phyloP scores from a whole-genome alignment of 2,329 filamentous ascomycete genomes.

The Alternaria gaisen region DNA sequence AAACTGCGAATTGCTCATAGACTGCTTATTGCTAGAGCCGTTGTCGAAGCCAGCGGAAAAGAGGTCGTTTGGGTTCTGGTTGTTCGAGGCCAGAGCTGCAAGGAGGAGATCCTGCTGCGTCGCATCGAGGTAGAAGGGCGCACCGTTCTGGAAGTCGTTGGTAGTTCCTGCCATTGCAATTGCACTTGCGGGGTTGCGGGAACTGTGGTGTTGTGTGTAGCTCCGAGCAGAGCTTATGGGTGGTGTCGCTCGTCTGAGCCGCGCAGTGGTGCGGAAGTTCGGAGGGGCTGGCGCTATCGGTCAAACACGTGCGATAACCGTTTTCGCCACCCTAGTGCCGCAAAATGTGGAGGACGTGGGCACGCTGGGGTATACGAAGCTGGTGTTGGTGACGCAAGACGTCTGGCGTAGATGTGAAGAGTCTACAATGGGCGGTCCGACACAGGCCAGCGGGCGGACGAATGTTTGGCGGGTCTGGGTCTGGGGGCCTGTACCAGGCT shows the following conservation, averaged over 20 bases:
- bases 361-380: conserved; percentile 3
- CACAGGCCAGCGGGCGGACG: conserved; percentile 7
- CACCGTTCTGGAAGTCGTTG: conserved; percentile 52
- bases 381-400: conserved; percentile 26
- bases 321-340: conserved; percentile 19
- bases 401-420: not conserved
- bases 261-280: conserved; percentile 5
- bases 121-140: conserved; percentile 55
- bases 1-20: conserved; percentile 37
- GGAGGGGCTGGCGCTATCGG: conserved; percentile 14
- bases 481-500: conserved; percentile 5
- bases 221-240: not conserved
- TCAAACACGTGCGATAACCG: conserved; percentile 10
- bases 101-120: conserved; percentile 59
- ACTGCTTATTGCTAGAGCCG: conserved; percentile 19
- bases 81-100: conserved; percentile 59
- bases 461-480: not conserved
- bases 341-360: conserved; percentile 4
- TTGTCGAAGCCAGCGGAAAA: conserved; percentile 33
- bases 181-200: not conserved
- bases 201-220: not conserved
- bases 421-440: conserved; percentile 8
- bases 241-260: conserved; percentile 1
- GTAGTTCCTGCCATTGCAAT: conserved; percentile 49
- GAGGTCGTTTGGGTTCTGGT: conserved; percentile 44